Evolutionary conservation across 2,329 filamentous ascomycete species (phyloP), one percentile per base, ranked within the genome.

Genomic region (Westerdykella aurantiaca): DNA sequence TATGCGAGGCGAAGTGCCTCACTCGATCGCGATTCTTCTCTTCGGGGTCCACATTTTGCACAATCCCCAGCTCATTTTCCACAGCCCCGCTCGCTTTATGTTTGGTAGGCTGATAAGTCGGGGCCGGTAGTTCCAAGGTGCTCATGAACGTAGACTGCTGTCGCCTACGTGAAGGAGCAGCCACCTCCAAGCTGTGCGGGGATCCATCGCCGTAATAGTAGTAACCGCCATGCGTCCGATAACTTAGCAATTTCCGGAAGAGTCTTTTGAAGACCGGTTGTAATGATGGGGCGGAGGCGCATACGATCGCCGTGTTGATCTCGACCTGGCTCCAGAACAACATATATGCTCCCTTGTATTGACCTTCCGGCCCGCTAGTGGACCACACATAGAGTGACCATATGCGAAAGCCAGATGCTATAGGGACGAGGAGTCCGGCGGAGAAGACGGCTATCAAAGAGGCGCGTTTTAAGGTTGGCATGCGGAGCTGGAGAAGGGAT

Each of bases 291-390:
- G 44, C 49, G 1, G 53, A 57, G 4, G 57, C 55, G 38, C 53
- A 58, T 6, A 58, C 49, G 9, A 61, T 59, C 1, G 52, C 56
- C 2, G 53, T 58, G 33, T 61, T 59, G 40, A 59, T 46, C 31
- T 61, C 56, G 22, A 61, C 51, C 31, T 56, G 53, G 12, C 52
- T 47, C 55, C 52, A 58, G 42, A 60, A 55, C 1, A 58, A 39
- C 6, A 59, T 44, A 39, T 61, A 58, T 31, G 46, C 55, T 1
- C 55, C 54, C 14, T 57, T 54, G 31, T 60, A 58, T n/a, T 47
- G 38, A 34, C 48, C 29, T 5, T 46, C 6, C 6, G 10, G 9
- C 10, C 45, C 43, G n/a, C n/a, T 9, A 6, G 3, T 14, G 18
- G 46, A 48, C 57, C 57, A 59, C 6, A 58, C 38, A 10, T 44